Conservation (phyloP, 2,329 filamentous ascomycete species). For the Aureobasidium subglaciale region DNA sequence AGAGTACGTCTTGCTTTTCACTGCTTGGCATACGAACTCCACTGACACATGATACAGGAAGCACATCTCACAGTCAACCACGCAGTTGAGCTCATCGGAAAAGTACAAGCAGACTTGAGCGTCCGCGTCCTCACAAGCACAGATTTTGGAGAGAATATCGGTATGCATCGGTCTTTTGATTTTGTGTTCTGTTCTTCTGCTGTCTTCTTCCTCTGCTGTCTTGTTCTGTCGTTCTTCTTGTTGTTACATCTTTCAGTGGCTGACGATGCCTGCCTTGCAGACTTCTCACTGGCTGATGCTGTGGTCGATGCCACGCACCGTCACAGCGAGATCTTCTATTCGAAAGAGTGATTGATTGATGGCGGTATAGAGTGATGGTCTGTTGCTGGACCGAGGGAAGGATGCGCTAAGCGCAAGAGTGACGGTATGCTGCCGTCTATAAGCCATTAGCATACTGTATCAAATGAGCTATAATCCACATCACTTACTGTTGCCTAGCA, state of each 20-base stretch:
- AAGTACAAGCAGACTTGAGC: conserved; percentile 66
- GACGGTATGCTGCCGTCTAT: too few species aligned
- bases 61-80: conserved; percentile 62
- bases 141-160: conserved; percentile 62
- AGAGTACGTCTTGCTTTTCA: conserved; percentile 54
- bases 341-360: conserved; percentile 28
- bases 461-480: too few species aligned
- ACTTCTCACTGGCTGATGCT: conserved; percentile 66
- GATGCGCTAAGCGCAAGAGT: too few species aligned
- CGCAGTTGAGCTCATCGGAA: conserved; percentile 70
- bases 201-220: not conserved
- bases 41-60: conserved; percentile 46
- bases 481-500: too few species aligned
- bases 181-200: not conserved
- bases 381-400: too few species aligned
- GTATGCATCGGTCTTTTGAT: conserved; percentile 43
- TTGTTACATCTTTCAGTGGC: too few species aligned
- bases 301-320: conserved; percentile 83
- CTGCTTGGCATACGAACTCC: not conserved
- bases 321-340: conserved; percentile 74
- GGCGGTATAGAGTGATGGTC: too few species aligned
- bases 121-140: conserved; percentile 63
- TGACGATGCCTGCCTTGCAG: conserved; percentile 36
- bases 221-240: too few species aligned
- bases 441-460: too few species aligned